Base-by-base conservation (phyloP, 2,329 filamentous ascomycete species). In the Talaromyces funiculosus region DNA sequence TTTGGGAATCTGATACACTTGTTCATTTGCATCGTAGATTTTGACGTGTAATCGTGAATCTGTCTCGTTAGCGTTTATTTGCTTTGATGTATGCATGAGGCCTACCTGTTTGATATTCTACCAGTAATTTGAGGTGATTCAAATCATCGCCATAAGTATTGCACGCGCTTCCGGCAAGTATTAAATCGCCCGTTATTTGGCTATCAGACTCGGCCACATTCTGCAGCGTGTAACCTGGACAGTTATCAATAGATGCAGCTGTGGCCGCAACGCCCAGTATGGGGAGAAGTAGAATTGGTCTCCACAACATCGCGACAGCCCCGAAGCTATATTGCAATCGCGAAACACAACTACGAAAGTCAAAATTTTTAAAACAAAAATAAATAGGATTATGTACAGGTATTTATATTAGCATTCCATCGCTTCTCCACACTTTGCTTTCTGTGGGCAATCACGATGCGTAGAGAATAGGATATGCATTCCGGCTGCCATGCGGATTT, bases 1-100 rank as follows among this genome's bases (percentile, higher is more conserved):
- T 40, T 87, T 84, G 12, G 89, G 89, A 1, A 93, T 84, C 70
- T 92, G 89, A 67, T 90, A 93, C 45, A 89, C 87, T 26, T 85
- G 80, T 64, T 87, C 81, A n/a, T 78, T 82, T 5, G 82, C 80
- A 72, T 93, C 90, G 64, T 87, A 84, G 61, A 92, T 90, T 67
- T 88, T 83, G 68, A 92, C 85, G 69, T 90, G 89, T 3, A 92
- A 81, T 16, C 88, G 86, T 51, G 22, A 18, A 12, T 53, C 54
- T 49, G 24, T 54, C 18, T 40, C 24, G 24, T 61, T 24, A 61
- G 47, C 9, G 43, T 45, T 9, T 49, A 22, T 14, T 7, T 12
- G 8, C 31, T 24, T 8, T 10, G 4, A 20, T 33, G 14, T 18
- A n/a, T 12, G 9, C 20, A 18, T n/a, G 4, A n/a, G 18, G 12